A percentile compares a stretch with the other conserved stretches of the same genome.
Conservation (phyloP, 495 filamentous ascomycete species). For the Talaromyces borbonicus region DNA sequence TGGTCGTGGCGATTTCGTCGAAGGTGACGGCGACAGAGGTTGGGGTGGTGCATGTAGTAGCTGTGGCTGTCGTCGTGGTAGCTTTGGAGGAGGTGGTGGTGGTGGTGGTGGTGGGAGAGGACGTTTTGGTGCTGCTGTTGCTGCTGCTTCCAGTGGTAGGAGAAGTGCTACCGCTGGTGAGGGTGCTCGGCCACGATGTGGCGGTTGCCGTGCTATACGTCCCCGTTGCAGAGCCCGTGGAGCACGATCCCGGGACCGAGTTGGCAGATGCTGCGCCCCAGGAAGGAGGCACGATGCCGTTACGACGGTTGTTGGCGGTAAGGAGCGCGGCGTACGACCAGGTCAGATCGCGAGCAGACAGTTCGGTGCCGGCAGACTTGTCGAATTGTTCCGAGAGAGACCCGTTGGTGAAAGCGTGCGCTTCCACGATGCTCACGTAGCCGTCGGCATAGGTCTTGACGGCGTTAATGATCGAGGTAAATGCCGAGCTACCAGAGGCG, state of each 20-base stretch:
- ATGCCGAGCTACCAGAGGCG: constrained; percentile 28
- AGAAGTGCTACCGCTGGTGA: constrained; percentile 28
- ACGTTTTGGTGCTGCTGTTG: too few species aligned
- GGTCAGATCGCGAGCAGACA: constrained; percentile 46
- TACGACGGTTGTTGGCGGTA: constrained; percentile 34
- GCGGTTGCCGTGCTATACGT: constrained; percentile 48
- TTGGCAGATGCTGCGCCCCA: constrained; percentile 43
- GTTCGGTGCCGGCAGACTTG: constrained; percentile 35
- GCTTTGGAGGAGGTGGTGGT: constrained; percentile 22
- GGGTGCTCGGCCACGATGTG: constrained; percentile 44
- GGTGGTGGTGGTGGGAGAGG: constrained; percentile 22
- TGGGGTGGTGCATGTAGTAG: constrained; percentile 29
- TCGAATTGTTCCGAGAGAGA: constrained; percentile 53
- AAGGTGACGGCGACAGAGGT: constrained; percentile 50
- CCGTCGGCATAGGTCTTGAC: constrained; percentile 41
- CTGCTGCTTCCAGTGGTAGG: too few species aligned
- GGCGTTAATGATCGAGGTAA: constrained; percentile 29
- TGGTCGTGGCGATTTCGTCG: constrained; percentile 43
- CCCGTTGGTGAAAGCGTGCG: constrained; percentile 37
- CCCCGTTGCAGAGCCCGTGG: constrained; percentile 40
- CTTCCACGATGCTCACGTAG: constrained; percentile 34
- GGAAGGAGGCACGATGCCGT: constrained; percentile 41
- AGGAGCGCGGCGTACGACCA: constrained; percentile 45
- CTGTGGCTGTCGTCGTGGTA: constrained; percentile 21
- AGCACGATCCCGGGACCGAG: constrained; percentile 46